These are phyloP conservation scores for Penicillium coffeae DNA, from an alignment of 495 filamentous ascomycete species.

Conservation along the genomic window DNA sequence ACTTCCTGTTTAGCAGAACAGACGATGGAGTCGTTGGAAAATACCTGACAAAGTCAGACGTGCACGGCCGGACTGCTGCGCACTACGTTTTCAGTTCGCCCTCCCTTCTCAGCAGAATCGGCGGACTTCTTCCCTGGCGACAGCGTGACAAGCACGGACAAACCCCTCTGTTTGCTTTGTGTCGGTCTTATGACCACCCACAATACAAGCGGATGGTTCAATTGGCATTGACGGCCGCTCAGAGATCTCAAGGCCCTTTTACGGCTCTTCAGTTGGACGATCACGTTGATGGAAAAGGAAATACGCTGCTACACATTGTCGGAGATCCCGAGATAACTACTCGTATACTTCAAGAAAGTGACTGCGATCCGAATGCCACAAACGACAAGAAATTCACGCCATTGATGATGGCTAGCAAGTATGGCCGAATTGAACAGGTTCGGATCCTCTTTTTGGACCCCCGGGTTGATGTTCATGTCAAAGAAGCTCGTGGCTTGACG, in stretches of 20 bases:
- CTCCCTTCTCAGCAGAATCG: conserved; percentile 68
- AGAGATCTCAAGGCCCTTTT: conserved; percentile 68
- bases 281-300: conserved; percentile 89
- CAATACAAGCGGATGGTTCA: conserved; percentile 84
- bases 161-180: conserved; percentile 91
- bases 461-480: conserved; percentile 78
- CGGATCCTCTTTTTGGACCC: conserved; percentile 81
- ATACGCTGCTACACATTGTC: conserved; percentile 89
- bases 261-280: conserved; percentile 84
- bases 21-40: conserved; percentile 49
- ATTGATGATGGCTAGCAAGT: conserved; percentile 99
- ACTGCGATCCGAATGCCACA: conserved; percentile 89
- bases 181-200: conserved; percentile 90
- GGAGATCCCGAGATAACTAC: conserved; percentile 76
- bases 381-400: conserved; percentile 96
- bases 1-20: conserved; percentile 55
- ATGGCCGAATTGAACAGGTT: conserved; percentile 90
- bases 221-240: conserved; percentile 70
- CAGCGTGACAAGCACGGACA: conserved; percentile 93
- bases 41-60: conserved; percentile 76
- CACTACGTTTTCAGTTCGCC: conserved; percentile 98
- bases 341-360: conserved; percentile 73
- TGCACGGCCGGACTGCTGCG: conserved; percentile 78
- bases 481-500: conserved; percentile 84
- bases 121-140: conserved; percentile 77